Evolutionary conservation across 495 filamentous ascomycete species (phyloP), one percentile per base, ranked within the genome.

Genomic region (Neurospora intermedia): DNA sequence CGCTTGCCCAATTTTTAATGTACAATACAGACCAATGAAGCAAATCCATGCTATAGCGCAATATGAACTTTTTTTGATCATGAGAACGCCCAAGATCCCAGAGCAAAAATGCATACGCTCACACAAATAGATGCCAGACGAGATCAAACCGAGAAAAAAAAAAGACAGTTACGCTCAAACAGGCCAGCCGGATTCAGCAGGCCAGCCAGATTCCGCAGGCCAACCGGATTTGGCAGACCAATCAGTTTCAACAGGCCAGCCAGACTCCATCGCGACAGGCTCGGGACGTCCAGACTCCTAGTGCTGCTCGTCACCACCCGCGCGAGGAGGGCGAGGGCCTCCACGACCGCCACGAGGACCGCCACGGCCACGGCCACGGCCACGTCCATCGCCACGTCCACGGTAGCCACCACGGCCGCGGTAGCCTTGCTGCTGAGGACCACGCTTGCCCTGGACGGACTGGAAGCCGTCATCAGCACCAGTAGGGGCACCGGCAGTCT

Each of bases 391-490:
- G 74, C 86, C 85, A 42, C 88, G 83, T 27, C 88, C 88, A 62
- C 89, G 87, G 76, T 85, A 83, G 69, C 86, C 85, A 69, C 89
- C 86, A 43, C 87, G 86, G 74, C 86, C 83, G 82, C 72, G 54
- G 16, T 62, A 62, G 27, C 54, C 54, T 31, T 31, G 23, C 27
- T 62, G 54, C 27, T 62, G 54, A 62, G 54, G 54, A 35, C 85
- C 85, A 73, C 86, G 84, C 76, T 88, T 88, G 73, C 85, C 89
- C 70, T 88, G 87, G 11, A 94, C 91, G 74, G 88, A 86, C 71
- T 90, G 89, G 81, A 94, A 94, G 59, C 89, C 92, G 74, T 94
- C 92, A 72, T 86, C 70, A 16, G 72, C 74, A 40, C 69, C 45
- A 46, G 38, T 74, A 39, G 76, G 38, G 15, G 75, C 72, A 7